Base-by-base conservation (phyloP, 768 basidiomycete genomes). In the Wakefieldia striispora region DNA sequence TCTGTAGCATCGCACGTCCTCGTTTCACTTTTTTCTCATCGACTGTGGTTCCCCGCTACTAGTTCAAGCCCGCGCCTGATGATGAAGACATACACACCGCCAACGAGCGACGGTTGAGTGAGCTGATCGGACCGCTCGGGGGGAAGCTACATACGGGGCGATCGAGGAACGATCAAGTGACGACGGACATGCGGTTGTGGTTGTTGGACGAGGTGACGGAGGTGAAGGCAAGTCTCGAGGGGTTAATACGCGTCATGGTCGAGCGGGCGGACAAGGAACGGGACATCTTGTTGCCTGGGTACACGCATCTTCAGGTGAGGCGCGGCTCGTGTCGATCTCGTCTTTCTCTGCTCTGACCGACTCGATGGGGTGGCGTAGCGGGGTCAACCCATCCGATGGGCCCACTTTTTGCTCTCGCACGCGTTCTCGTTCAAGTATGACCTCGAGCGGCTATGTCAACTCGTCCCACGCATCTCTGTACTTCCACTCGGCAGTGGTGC, bases 1-100 rank as follows among this genome's bases (percentile, higher is more conserved):
- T 33, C 14, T 33, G 16, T 13, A 12, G 13, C 23, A 49, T 14
- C 5, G 19, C 20, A 6, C 4, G 19, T 6, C 6, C 2, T 10
- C 11, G 16, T 20, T 13, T 16, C 23, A n/a, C n/a, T n/a, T n/a
- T n/a, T n/a, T n/a, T n/a, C n/a, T n/a, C n/a, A n/a, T n/a, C n/a
- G n/a, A n/a, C n/a, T n/a, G n/a, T n/a, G n/a, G n/a, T n/a, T n/a
- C n/a, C n/a, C n/a, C n/a, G n/a, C n/a, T n/a, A n/a, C n/a, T n/a
- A 95, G 88, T 99, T 99, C 64, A 65, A 72, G 48, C 70, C 83
- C 26, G 75, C 86, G 52, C 74, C 82, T n/a, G 93, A 95, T 58
- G 97, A 99, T 60, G 97, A 99, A 63, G 97, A 99, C 63, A 98
- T 99, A 51, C 95, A 98, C 68, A 99, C 97, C 12, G 97, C 97